A percentile compares a stretch with the other conserved stretches of the same genome.
Conservation (phyloP, 1,284 basidiomycete genomes). For the Golubevia sp. region DNA sequence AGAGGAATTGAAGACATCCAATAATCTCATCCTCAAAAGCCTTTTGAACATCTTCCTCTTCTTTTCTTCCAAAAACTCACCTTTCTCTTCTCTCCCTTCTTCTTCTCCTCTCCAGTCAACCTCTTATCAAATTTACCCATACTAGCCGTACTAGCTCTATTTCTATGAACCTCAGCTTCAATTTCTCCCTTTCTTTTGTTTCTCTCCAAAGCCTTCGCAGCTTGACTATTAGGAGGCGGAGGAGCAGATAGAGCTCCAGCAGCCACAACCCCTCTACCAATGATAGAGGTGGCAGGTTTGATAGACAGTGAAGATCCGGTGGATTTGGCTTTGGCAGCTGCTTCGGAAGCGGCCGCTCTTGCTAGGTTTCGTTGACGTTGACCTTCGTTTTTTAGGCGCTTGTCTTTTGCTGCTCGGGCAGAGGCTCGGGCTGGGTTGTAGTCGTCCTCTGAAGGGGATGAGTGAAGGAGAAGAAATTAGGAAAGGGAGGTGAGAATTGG, state of each 20-base stretch:
- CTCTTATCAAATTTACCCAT: conserved; percentile 49
- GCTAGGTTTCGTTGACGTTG: conserved; percentile 40
- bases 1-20: neutral
- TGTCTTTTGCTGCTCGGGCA: conserved; percentile 34
- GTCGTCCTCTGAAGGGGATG: conserved; percentile 29
- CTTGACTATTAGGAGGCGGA: conserved; percentile 13
- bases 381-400: conserved; percentile 37
- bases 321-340: neutral
- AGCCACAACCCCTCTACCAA: neutral
- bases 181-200: conserved; percentile 36
- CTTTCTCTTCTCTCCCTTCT: conserved; percentile 44
- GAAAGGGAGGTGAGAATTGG: neutral
- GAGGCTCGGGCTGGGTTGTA: conserved; percentile 44
- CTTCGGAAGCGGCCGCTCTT: conserved; percentile 6
- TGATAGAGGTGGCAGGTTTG: neutral
- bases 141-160: conserved; percentile 31
- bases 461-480: no score
- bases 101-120: conserved; percentile 33
- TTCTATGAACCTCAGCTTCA: conserved; percentile 31
- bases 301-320: neutral
- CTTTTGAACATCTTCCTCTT: no score
- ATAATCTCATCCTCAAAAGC: no score
- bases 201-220: conserved; percentile 23
- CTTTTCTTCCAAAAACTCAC: neutral
- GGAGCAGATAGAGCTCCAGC: neutral